Evolutionary conservation across 2,329 filamentous ascomycete genomes (phyloP).

Genomic region (Myrmaecium sp.): DNA sequence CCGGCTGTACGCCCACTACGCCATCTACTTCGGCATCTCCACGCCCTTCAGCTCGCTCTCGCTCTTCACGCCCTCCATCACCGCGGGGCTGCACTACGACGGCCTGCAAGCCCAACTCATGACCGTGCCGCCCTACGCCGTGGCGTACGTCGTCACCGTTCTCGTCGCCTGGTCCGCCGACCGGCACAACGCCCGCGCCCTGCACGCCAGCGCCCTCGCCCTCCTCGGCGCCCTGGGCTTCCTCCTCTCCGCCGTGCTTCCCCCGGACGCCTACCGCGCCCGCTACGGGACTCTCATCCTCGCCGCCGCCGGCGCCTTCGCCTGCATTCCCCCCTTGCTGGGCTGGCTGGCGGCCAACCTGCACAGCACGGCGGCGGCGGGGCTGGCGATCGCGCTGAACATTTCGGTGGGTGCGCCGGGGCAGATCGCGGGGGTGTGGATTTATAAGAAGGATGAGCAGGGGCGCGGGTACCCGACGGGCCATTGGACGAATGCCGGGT

Average conservation of each 20-base stretch:
- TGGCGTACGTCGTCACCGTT: conserved; percentile 36
- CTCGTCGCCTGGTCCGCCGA: conserved; percentile 39
- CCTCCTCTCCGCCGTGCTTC: conserved; percentile 45
- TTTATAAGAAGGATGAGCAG: conserved; percentile 49
- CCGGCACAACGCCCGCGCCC: conserved; percentile 38
- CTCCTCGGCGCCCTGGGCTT: conserved; percentile 39
- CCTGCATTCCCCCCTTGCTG: conserved; percentile 50
- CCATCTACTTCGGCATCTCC: conserved; percentile 12
- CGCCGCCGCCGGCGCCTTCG: conserved; percentile 48
- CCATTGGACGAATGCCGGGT: conserved; percentile 48
- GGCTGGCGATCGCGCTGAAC: conserved; percentile 54
- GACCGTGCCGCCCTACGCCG: conserved; percentile 49
- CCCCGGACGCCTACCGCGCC: conserved; percentile 38
- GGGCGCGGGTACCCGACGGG: conserved; percentile 49
- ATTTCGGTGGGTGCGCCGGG: conserved; percentile 51
- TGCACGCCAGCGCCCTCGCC: conserved; percentile 33
- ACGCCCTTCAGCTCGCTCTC: conserved; percentile 25
- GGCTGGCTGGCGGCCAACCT: conserved; percentile 57
- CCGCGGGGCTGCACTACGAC: conserved; percentile 38
- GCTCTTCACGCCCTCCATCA: conserved; percentile 47
- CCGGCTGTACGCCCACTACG: conserved; percentile 35
- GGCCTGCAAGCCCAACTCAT: conserved; percentile 46
- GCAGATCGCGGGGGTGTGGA: conserved; percentile 59
- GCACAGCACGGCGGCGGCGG: conserved; percentile 45
- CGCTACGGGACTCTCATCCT: conserved; percentile 58